phyloP scores from a whole-genome alignment of 345 rosid species.

The Trapa bicornis region DNA sequence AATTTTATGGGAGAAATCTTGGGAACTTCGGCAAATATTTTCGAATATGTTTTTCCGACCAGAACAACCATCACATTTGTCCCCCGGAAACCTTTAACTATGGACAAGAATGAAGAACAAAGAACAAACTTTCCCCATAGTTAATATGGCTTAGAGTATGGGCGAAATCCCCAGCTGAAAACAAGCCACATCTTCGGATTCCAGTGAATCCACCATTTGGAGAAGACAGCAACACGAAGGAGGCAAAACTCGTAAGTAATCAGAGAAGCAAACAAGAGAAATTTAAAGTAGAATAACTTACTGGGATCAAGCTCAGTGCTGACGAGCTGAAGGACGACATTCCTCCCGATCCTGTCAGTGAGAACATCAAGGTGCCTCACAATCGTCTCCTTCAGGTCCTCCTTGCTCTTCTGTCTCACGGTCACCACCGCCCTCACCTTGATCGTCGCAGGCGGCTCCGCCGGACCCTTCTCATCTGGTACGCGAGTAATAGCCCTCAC shows the following conservation, averaged over 20 bases:
- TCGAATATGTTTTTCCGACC: neutral
- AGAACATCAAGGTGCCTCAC: conserved; percentile 64
- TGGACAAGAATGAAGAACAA: neutral
- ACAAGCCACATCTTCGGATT: neutral
- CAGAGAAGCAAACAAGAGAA: neutral
- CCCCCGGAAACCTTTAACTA: neutral
- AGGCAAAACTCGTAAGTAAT: neutral
- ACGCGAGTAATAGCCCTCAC: conserved; percentile 22
- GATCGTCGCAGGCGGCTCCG: conserved; percentile 29
- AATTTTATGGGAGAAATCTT: neutral
- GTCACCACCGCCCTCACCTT: conserved; percentile 71
- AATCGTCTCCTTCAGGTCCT: conserved; percentile 64
- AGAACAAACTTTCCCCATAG: neutral
- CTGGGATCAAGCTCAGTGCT: conserved; percentile 83
- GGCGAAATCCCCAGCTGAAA: neutral
- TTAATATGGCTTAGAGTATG: neutral
- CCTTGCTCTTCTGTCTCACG: conserved; percentile 71
- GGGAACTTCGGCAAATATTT: neutral
- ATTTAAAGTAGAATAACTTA: conserved; percentile 20
- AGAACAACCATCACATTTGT: neutral
- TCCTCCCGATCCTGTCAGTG: conserved; percentile 68
- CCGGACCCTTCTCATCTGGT: conserved; percentile 27
- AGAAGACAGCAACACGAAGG: no score
- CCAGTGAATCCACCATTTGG: no score
- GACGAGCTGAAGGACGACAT: conserved; percentile 71